A percentile compares a stretch with the other conserved stretches of the same genome.
Conservation (phyloP, 2,329 filamentous ascomycete species). For the Mycosphaerella arachidis region DNA sequence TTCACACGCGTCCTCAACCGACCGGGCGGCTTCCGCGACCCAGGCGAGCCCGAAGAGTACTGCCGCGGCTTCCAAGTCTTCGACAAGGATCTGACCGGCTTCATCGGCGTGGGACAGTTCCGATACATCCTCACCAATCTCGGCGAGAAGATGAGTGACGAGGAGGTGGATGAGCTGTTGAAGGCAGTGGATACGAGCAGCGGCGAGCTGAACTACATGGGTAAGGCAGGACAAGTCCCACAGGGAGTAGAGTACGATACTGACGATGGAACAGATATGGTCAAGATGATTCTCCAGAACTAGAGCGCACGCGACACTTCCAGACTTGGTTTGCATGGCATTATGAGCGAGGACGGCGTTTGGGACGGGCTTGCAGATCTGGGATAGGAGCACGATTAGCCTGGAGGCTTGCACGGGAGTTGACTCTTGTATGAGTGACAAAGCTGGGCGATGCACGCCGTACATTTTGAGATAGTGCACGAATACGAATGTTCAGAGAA, state of each 20-base stretch:
- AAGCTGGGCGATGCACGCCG: not conserved
- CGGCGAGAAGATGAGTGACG: conserved; percentile 98
- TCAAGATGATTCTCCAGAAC: conserved; percentile 40
- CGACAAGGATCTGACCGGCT: conserved; percentile 97
- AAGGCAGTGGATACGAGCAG: conserved; percentile 96
- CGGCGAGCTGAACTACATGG: conserved; percentile 96
- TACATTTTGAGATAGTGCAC: not conserved
- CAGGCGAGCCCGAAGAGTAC: conserved; percentile 96
- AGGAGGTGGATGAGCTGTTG: conserved; percentile 96
- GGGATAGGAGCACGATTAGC: not conserved
- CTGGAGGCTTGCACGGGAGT: not conserved
- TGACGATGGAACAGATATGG: conserved; percentile 31
- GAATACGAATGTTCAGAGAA: not conserved
- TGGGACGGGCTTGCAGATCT: not conserved
- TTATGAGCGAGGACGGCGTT: conserved; percentile 10
- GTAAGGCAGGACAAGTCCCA: conserved; percentile 47
- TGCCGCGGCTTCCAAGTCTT: conserved; percentile 99
- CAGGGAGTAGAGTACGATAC: not conserved
- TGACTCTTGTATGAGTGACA: not conserved
- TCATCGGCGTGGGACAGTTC: conserved; percentile 94
- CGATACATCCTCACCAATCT: conserved; percentile 96
- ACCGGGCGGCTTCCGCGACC: conserved; percentile 95
- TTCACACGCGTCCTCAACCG: conserved; percentile 97
- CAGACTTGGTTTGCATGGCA: conserved; percentile 1
- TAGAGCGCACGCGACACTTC: conserved; percentile 14